phyloP scores from a whole-genome alignment of 2,329 filamentous ascomycete species.

The Curvularia verruculosa region DNA sequence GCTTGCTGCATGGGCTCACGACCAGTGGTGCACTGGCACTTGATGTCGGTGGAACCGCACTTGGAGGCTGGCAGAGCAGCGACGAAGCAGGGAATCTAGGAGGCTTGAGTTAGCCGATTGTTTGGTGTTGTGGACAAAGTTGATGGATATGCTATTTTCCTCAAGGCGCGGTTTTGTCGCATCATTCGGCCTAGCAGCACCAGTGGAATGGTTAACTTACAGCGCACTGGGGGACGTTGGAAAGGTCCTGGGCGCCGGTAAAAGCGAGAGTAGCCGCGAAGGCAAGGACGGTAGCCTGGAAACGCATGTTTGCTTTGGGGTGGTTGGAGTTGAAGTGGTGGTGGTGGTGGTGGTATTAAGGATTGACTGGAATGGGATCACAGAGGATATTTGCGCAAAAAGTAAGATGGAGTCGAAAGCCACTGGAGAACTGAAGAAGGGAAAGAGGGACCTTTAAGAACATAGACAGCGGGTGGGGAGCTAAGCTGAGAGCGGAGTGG shows the following conservation, averaged over 20 bases:
- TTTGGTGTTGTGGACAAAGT: not conserved
- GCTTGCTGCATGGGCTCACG: slow-evolving; percentile 42
- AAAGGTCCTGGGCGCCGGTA: slow-evolving; percentile 37
- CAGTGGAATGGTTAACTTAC: slow-evolving; percentile 29
- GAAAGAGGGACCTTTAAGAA: not conserved
- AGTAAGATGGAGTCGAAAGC: not conserved
- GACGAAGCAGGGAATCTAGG: slow-evolving; percentile 56
- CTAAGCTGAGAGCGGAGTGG: not conserved
- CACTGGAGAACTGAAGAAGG: not conserved
- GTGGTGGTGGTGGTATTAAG: not conserved
- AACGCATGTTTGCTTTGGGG: slow-evolving; percentile 38
- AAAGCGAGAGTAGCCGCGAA: slow-evolving; percentile 36
- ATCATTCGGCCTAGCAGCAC: not conserved
- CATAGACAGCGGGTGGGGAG: not conserved
- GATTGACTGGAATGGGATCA: not conserved
- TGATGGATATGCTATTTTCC: not conserved
- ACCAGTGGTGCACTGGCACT: slow-evolving; percentile 60
- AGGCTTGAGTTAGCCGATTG: not conserved
- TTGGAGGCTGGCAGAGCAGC: slow-evolving; percentile 55
- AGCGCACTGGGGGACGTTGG: slow-evolving; percentile 42
- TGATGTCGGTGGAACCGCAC: slow-evolving; percentile 55
- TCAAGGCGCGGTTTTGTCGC: not conserved
- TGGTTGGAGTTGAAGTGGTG: not conserved
- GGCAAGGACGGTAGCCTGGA: slow-evolving; percentile 32
- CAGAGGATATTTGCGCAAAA: not conserved